phyloP scores from a whole-genome alignment of 2,329 filamentous ascomycete species.

The Orbilia brochopaga region DNA sequence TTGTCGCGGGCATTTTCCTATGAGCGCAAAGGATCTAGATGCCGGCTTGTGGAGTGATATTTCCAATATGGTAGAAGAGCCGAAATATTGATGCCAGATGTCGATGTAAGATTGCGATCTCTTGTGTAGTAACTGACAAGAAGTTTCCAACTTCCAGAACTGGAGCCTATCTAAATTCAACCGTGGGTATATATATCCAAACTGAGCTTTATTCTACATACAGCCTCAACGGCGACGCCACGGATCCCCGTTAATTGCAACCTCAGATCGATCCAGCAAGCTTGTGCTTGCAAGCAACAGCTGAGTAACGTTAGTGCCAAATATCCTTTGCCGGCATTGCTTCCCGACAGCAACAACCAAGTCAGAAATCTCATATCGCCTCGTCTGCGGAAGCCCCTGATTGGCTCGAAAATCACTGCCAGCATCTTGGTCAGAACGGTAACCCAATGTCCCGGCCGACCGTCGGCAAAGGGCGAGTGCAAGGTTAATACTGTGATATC shows the following conservation, averaged over 20 bases:
- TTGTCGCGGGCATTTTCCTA: constrained; percentile 33
- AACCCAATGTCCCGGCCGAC: constrained; percentile 2
- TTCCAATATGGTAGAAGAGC: too few species aligned
- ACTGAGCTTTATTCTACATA: background rate
- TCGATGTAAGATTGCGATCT: too few species aligned
- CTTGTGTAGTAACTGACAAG: too few species aligned
- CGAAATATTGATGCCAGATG: too few species aligned
- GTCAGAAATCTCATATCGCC: constrained; percentile 20
- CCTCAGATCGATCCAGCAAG: background rate
- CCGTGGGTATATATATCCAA: background rate
- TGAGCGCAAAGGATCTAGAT: background rate
- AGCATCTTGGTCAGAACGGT: constrained; percentile 8
- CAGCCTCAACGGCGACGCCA: constrained; percentile 6
- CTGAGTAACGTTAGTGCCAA: background rate
- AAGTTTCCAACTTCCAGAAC: too few species aligned
- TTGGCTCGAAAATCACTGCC: constrained; percentile 4
- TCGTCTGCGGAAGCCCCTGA: constrained; percentile 4
- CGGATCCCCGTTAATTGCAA: constrained; percentile 8
- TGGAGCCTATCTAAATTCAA: too few species aligned
- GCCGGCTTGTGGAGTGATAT: too few species aligned
- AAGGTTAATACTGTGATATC: background rate
- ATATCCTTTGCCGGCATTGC: background rate
- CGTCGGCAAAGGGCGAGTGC: background rate
- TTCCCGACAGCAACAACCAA: background rate
- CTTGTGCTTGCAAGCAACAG: background rate